Base-by-base conservation (phyloP, 352 stramenopile species). In the Halophytophthora batemanensis region DNA sequence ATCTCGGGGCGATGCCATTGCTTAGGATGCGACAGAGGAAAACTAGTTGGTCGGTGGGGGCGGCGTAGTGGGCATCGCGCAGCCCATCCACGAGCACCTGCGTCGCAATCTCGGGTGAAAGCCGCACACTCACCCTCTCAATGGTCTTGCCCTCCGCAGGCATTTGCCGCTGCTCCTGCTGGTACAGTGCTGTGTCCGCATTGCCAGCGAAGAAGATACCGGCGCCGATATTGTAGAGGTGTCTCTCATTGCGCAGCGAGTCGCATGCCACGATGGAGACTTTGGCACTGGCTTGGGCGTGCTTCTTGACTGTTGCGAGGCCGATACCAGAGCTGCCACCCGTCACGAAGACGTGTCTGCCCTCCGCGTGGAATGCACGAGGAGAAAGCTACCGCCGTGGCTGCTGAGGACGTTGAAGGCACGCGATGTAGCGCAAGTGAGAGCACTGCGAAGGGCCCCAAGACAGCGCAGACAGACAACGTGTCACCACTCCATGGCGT, bases 291-390 rank as follows among this genome's bases (percentile, higher is more conserved):
- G 61, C 64, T 31, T 50, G 19, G 0, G 69, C 72, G 39, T 83
- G 81, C 15, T 66, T 55, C 43, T 78, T 81, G 28, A 69, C 73
- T 11, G 66, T 56, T 13, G 66, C 56, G 14, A 83, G 36, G 3
- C 73, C 73, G n/a, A 83, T 63, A 0, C 73, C 73, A 10, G 61
- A 64, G 50, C 69, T 83, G 22, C 73, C 69, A 6, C 72, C 68
- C 18, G 68, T 73, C 53, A 78, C 61, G 46, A 78, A 73, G 28
- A 78, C 53, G 48, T 78, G 69, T 18, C 73, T 73, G 2, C 51
- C 69, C 8, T 67, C 50, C 17, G 71, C 53, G 10, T 60, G 13
- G 48, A 78, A 73, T 31, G 25, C 25, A 8, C 8, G 25, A 31
- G 25, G 25, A 8, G 8, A 8, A 8, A 31, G 4, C 4, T 4